Base-by-base conservation (phyloP, 495 filamentous ascomycete genomes). In the Mytilinidion resinicola region DNA sequence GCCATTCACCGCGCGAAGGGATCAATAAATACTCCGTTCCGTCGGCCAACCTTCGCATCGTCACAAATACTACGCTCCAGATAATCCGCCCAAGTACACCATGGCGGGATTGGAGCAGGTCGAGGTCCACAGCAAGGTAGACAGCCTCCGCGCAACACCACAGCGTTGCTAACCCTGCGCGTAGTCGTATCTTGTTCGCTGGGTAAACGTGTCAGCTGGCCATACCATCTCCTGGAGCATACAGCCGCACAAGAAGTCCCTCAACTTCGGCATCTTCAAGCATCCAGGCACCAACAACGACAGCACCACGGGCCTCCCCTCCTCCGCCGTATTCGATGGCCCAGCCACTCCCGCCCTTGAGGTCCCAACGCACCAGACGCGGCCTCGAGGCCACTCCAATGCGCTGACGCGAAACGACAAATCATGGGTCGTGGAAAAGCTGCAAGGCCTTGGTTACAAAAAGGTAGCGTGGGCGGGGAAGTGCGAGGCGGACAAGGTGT, bases 221-320 rank as follows among this genome's bases (percentile, higher is more conserved):
- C 86, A 95, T 69, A 95, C 93, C 59, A 93, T 98, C 66, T 96
- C 91, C 6, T 98, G 93, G 93, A 96, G 89, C 68, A 84, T 97
- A 21, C 89, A 97, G 65, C 95, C 93, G 7, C 90, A 96, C 69
- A 96, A 92, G 77, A 96, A 96, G 73, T 96, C 91, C 21, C 85
- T 98, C 71, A 96, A 96, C 73, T 96, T 97, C 69, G 95, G 88
- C 67, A 86, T 98, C 68, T 95, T 97, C 76, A 96, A 96, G 67
- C 93, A 97, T 70, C 92, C 93, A 15, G 89, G 89, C 55, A 80
- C 83, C 64, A 80, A 80, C 57, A 76, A 63, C 21, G 79, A 71
- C 37, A 61, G 68, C 39, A 69, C 73, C 10, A 74, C 85, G 19
- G 78, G 72, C 59, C 72, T 82, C 57, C 78, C 74, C 59, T 76